Conservation (phyloP, 176 grass and related monocot genomes). For the Lolium perenne region DNA sequence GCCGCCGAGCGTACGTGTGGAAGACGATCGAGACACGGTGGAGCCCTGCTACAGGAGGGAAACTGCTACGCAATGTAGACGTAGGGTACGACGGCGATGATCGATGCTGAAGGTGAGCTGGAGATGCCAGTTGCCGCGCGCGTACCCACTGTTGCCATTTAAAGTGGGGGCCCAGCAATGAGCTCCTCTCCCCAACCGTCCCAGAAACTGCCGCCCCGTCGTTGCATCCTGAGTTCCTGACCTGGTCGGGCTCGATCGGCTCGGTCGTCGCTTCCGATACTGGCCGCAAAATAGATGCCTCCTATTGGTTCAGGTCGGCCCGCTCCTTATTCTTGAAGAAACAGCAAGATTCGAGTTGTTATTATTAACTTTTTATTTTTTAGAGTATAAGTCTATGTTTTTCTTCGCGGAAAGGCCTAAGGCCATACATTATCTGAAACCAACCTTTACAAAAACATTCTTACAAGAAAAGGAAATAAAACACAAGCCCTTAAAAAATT, state of each 20-base stretch:
- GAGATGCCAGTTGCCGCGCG: constrained; percentile 1
- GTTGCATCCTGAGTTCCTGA: not conserved
- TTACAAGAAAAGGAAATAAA: too few species aligned
- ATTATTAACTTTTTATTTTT: too few species aligned
- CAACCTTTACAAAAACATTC: too few species aligned
- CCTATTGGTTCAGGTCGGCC: not conserved
- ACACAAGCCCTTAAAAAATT: too few species aligned
- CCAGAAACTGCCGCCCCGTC: too few species aligned
- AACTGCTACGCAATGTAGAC: not conserved
- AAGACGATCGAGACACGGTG: not conserved
- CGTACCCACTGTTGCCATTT: not conserved
- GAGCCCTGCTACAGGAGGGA: not conserved
- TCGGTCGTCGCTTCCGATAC: not conserved
- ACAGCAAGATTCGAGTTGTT: too few species aligned
- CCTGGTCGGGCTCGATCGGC: constrained; percentile 15
- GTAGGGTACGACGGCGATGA: not conserved
- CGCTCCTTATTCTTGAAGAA: not conserved
- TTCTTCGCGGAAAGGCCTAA: too few species aligned
- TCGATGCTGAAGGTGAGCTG: not conserved
- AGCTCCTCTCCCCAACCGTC: not conserved
- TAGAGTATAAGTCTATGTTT: too few species aligned
- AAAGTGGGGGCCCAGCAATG: not conserved
- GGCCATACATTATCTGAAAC: too few species aligned
- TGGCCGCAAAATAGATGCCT: not conserved
- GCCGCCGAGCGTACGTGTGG: not conserved